Evolutionary conservation across 2,329 filamentous ascomycete genomes (phyloP).

Genomic region (Neofusicoccum kwambonambiense): DNA sequence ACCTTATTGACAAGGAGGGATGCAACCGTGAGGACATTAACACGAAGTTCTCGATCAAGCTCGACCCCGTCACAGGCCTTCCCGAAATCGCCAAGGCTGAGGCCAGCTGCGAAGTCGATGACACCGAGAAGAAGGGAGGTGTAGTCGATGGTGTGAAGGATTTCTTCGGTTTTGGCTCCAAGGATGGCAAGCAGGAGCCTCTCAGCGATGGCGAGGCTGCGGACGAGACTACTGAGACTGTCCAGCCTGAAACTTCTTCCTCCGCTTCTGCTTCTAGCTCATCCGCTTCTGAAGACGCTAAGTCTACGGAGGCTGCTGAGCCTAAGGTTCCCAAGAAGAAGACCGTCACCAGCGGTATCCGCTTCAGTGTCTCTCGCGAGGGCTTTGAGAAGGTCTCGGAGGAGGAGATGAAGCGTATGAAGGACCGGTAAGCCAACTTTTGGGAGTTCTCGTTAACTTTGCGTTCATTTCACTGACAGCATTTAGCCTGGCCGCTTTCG

Average conservation of each 20-base stretch:
- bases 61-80: slow-evolving; percentile 72
- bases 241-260: slow-evolving; percentile 32
- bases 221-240: slow-evolving; percentile 46
- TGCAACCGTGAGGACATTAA: slow-evolving; percentile 75
- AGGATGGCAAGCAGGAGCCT: slow-evolving; percentile 73
- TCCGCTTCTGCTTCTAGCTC: slow-evolving; percentile 43
- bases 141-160: slow-evolving; percentile 95
- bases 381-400: slow-evolving; percentile 58
- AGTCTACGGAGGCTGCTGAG: slow-evolving; percentile 45
- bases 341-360: slow-evolving; percentile 53
- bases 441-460: no score
- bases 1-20: slow-evolving; percentile 74
- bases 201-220: slow-evolving; percentile 59
- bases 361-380: slow-evolving; percentile 44
- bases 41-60: slow-evolving; percentile 73
- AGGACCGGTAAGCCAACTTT: slow-evolving; percentile 49
- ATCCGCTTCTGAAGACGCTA: slow-evolving; percentile 48
- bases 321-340: slow-evolving; percentile 48
- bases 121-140: slow-evolving; percentile 62
- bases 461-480: slow-evolving; percentile 19
- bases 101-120: slow-evolving; percentile 82
- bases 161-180: slow-evolving; percentile 88
- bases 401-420: slow-evolving; percentile 59
- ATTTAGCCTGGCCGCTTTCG: slow-evolving; percentile 73
- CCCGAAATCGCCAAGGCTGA: slow-evolving; percentile 74